Evolutionary conservation across 2,329 filamentous ascomycete genomes (phyloP).

Genomic region (Penicillium sp.): DNA sequence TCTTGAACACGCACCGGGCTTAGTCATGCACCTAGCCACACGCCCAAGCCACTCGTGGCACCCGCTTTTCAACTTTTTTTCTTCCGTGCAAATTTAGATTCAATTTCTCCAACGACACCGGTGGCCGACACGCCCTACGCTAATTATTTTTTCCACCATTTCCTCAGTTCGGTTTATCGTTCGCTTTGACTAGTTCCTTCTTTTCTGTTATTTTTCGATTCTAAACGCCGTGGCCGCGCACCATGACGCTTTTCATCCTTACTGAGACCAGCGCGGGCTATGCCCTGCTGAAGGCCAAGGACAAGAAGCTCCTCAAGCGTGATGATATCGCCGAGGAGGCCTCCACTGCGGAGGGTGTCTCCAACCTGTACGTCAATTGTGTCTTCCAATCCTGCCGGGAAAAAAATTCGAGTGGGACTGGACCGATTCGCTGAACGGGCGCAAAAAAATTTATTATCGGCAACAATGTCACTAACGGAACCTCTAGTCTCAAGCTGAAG

Average conservation of each 20-base stretch:
- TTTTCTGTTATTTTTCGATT: conserved; percentile 19
- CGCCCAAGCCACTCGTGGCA: conserved; percentile 19
- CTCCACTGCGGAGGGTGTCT: conserved; percentile 76
- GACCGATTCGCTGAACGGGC: conserved; percentile 4
- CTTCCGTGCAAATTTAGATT: conserved; percentile 38
- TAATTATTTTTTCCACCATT: conserved; percentile 21
- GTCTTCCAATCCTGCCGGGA: conserved; percentile 5
- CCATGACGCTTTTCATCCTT: conserved; percentile 87
- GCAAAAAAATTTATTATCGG: conserved; percentile 29
- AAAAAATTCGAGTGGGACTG: conserved; percentile 9
- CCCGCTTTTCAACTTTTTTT: conserved; percentile 37
- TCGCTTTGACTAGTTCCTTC: conserved; percentile 9
- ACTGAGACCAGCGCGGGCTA: conserved; percentile 95
- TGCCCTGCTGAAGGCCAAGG: conserved; percentile 95
- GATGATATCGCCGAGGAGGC: conserved; percentile 74
- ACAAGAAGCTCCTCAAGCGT: conserved; percentile 95
- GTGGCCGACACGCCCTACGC: conserved; percentile 33
- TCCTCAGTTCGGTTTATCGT: conserved; percentile 21
- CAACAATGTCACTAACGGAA: conserved; percentile 25
- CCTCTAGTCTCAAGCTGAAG: conserved; percentile 80
- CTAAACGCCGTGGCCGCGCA: conserved; percentile 40
- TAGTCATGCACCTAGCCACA: conserved; percentile 37
- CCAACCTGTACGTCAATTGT: conserved; percentile 68
- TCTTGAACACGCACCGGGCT: conserved; percentile 17
- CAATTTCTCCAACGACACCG: conserved; percentile 34